Conservation (phyloP, 208 protist species). For the Crithidia acanthocephali region DNA sequence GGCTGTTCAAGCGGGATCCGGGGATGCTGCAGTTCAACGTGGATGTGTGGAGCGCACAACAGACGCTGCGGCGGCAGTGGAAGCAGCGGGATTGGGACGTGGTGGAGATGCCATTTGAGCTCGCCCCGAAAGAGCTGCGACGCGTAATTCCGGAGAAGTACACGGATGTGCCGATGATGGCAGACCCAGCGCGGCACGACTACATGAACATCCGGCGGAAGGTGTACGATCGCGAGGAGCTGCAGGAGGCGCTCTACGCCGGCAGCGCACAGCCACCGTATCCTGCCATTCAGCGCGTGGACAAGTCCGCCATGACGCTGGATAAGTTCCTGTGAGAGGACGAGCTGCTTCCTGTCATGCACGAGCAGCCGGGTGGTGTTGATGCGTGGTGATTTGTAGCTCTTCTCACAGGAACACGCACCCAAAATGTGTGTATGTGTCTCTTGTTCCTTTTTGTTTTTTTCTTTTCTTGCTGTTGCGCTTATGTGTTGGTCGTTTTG, state of each 20-base stretch:
- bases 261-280: constrained; percentile 47
- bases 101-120: constrained; percentile 82
- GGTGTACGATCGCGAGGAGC: constrained; percentile 78
- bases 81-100: constrained; percentile 90
- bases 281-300: constrained; percentile 55
- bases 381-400: too few relatives aligned
- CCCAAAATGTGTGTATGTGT: too few relatives aligned
- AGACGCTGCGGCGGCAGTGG: constrained; percentile 88
- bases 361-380: too few relatives aligned
- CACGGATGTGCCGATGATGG: constrained; percentile 86
- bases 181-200: constrained; percentile 52
- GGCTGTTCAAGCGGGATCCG: constrained; percentile 82
- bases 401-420: too few relatives aligned
- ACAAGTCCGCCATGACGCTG: constrained; percentile 68
- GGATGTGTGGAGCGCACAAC: constrained; percentile 90
- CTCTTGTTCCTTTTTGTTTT: too few relatives aligned
- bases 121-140: constrained; percentile 80
- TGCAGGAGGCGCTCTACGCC: constrained; percentile 76
- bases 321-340: constrained; percentile 84
- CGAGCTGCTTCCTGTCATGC: too few relatives aligned
- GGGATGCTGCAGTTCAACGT: constrained; percentile 88
- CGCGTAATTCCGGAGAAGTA: constrained; percentile 90
- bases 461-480: neutral
- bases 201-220: constrained; percentile 85
- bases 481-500: neutral